Base-by-base conservation (phyloP, 2,329 filamentous ascomycete genomes). In the Podosphaera xanthii region DNA sequence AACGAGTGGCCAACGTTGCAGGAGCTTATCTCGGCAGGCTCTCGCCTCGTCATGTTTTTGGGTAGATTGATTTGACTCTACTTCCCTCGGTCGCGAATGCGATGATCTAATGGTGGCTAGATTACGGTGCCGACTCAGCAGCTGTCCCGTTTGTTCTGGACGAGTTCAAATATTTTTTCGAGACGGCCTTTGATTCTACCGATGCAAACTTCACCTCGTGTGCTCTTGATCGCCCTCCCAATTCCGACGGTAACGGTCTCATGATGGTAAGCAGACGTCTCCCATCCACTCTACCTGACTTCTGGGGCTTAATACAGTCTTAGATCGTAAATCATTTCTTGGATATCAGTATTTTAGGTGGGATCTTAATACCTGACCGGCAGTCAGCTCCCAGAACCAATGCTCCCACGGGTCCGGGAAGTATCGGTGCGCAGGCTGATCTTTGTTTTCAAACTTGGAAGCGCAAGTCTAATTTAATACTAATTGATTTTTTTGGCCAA, bases 41-140 rank as follows among this genome's bases (percentile, higher is more conserved):
- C 77, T 7, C 76, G 85, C 14, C 73, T 91, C 0, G 71, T 90
- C 54, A 79, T 83, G 33, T 90, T 89, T 63, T 80, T 90, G 68
- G 83, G 84, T 72, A 72, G 57, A 70, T 67, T 44, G 1, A 22
- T 36, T 54, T 36, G 7, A 34, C 33, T 34, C 12, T 54, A 12
- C 52, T 54, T 12, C 14, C 30, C 10, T 36, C 5, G 4, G 4
- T 36, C 22, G 10, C 38, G 6, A 46, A n/a, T n/a, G 10, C 10
- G 22, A 12, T 12, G 38, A 34, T 2, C 30, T 46, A 6, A 22
- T 1, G 22, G 22, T 22, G 22, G 22, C 22, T 22, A 63, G 62
- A 63, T 35, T 61, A 60, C 48, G 60, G 59, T 22, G 62, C 62
- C 7, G 42, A 63, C 35, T 60, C 61, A 3, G 35, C 52, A 34